Evolutionary conservation across 768 basidiomycete genomes (phyloP), one percentile per base, ranked within the genome.

Genomic region (Galerina sulciceps): DNA sequence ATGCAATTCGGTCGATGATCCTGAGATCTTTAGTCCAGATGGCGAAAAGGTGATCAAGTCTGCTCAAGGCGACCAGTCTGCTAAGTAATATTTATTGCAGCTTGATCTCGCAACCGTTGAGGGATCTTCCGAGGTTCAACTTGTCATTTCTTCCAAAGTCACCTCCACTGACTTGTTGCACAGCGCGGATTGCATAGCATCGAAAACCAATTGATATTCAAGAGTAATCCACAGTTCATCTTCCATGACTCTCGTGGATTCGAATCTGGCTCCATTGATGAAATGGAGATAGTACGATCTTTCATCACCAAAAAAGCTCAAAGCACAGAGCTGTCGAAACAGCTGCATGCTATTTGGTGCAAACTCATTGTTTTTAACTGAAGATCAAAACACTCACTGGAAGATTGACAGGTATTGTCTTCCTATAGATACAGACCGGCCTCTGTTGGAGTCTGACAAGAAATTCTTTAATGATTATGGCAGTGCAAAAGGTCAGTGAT

Each of bases 201-300:
- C 23, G 52, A 71, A 42, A 51, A 63, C 37, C 62, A 67, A 52
- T 66, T 75, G 37, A 58, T 67, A 9, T 79, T 74, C 60, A 49
- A 42, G 23, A 74, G 66, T 62, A 73, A 73, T 34, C 62, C 60
- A 2, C 48, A 62, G 2, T 79, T 76, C 62, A 68, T 78, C 17
- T 79, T 79, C 53, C 79, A 79, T 40, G 78, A 80, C 55, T 80
- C 78, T 15, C 54, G 67, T 44, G 78, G 77, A 6, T 76, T 80
- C 49, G 76, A 79, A 63, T 55, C 75, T 20, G 78, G 78, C 3
- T 61, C 60, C 3, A 59, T 18, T 0, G 59, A 63, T 2, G 73
- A 79, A 57, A 51, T 77, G 2, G 51, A 67, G 1, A 65, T 52
- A 11, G 70, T 79, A 26, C 64, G 59, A 41, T 46, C 48, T 3